Evolutionary conservation across 2,329 filamentous ascomycete genomes (phyloP).

Genomic region (Botryosphaeria agaves): DNA sequence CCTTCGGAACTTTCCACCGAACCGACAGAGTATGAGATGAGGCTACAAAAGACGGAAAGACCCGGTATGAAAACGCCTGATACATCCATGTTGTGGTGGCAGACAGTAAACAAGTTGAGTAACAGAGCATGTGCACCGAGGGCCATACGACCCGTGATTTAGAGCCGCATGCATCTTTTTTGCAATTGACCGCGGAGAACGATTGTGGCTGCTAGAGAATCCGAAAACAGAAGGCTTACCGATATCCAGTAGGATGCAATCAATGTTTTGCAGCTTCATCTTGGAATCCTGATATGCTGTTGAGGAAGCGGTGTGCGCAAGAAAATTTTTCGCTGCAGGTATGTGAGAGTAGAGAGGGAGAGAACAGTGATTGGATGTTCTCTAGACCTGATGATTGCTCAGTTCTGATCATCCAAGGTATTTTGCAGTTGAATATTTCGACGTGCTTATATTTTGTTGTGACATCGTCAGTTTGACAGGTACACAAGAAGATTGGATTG

Average conservation of each 20-base stretch:
- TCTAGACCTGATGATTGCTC: too few species aligned
- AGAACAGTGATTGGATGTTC: slow-evolving; percentile 1
- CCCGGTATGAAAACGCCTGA: too few species aligned
- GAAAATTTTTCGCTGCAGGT: slow-evolving; percentile 1
- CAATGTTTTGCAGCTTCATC: slow-evolving; percentile 11
- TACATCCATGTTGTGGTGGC: neutral
- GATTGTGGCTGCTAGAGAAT: too few species aligned
- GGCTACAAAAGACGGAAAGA: too few species aligned
- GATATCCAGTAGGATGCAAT: slow-evolving; percentile 19
- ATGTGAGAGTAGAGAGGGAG: neutral
- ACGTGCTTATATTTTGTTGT: neutral
- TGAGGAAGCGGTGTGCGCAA: slow-evolving; percentile 1
- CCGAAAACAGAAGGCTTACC: too few species aligned
- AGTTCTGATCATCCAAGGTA: too few species aligned
- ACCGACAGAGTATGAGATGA: too few species aligned
- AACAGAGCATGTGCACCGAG: neutral
- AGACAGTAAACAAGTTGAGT: neutral
- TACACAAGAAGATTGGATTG: too few species aligned
- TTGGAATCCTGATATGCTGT: neutral
- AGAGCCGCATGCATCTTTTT: neutral
- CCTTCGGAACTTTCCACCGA: too few species aligned
- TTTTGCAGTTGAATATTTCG: neutral
- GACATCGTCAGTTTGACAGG: too few species aligned
- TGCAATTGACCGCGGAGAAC: neutral
- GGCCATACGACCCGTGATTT: too few species aligned